Base-by-base conservation (phyloP, 208 protist genomes). In the Balamuthia mandrillaris region DNA sequence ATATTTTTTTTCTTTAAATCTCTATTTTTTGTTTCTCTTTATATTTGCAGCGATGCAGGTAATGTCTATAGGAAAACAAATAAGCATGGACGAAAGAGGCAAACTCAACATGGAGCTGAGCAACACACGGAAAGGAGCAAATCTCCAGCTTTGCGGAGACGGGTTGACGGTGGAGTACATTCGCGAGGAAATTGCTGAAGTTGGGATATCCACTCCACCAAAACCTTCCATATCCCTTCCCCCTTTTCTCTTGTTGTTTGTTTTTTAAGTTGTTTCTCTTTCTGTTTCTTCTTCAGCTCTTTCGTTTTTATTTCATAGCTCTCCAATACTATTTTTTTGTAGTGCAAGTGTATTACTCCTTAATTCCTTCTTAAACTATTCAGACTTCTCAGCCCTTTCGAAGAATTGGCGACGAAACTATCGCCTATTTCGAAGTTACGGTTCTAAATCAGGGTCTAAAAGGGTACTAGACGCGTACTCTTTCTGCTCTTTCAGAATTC, bases 131-230 rank as follows among this genome's bases (percentile, higher is more conserved):
- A 56, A 56, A 56, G 75, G 75, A 9, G 56, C 39, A 3, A 83
- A 66, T 31, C 52, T 83, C 4, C 24, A 41, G n/a, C 41, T 83
- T 18, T 35, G n/a, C 4, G 75, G 44, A 16, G 75, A 83, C 24
- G 75, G 75, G 41, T 54, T 83, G 33, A 83, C 75, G 3, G 75
- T 83, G 18, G 75, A 83, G 39, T 83, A 83, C 41, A 41, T 83
- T 12, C 7, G 45, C 16, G 12, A 27, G 0, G 45, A 56, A 1
- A 39, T 33, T 2, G 29, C 7, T 16, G 37, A 47, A 7, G 61
- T n/a, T n/a, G n/a, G n/a, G n/a, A n/a, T n/a, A n/a, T n/a, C n/a
- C n/a, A n/a, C 75, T 1, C 75, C 75, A 14, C 58, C 68, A 3
- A 78, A 83, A 44, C 54, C 56, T 0, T 49, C 54, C 24, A 42